Evolutionary conservation across 2,329 filamentous ascomycete genomes (phyloP).

Genomic region (Trichoderma atrobrunneum): DNA sequence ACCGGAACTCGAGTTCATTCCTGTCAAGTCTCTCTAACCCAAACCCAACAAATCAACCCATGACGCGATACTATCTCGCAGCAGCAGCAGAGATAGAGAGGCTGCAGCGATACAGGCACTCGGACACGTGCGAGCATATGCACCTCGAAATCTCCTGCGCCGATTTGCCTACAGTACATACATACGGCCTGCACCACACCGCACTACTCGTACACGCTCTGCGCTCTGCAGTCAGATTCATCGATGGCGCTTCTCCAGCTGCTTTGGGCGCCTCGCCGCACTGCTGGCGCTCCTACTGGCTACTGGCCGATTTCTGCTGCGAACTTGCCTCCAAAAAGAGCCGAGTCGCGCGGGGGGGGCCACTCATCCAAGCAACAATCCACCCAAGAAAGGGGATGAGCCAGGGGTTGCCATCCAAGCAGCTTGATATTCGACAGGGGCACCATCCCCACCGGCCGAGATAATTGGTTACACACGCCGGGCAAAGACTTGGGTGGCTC

Average conservation of each 20-base stretch:
- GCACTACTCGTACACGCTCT: not conserved
- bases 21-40: not conserved
- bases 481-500: not conserved
- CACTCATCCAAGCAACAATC: not conserved
- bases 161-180: not conserved
- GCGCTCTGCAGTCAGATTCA: not conserved
- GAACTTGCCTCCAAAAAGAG: constrained; percentile 2
- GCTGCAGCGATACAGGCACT: not conserved
- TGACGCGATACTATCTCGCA: not conserved
- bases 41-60: not conserved
- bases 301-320: constrained; percentile 2
- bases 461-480: constrained; percentile 11
- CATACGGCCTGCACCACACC: not conserved
- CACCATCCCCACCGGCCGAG: constrained; percentile 5
- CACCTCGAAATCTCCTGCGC: not conserved
- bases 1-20: constrained; percentile 14
- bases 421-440: constrained; percentile 12
- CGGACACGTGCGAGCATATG: not conserved
- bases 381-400: constrained; percentile 18
- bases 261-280: not conserved
- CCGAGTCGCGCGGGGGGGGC: constrained; percentile 1
- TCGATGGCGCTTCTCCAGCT: not conserved
- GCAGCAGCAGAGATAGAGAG: not conserved
- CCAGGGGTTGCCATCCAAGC: constrained; percentile 11
- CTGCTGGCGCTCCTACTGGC: not conserved